These are phyloP conservation scores for Phaeosphaeriaceae sp. DNA, from an alignment of 2,329 filamentous ascomycete species.

Conservation along the genomic window DNA sequence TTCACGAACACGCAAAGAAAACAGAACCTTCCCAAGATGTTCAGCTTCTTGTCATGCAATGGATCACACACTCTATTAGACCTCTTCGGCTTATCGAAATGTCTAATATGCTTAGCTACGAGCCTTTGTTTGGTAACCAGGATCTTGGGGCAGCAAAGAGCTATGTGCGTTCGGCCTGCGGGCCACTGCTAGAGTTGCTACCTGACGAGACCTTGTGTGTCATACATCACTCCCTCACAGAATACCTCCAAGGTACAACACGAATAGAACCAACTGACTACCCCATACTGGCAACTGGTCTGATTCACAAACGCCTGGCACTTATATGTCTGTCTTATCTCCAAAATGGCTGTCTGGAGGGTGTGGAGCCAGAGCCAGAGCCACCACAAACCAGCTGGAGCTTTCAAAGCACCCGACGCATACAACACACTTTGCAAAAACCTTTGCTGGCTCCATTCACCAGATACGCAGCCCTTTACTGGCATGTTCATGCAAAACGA, in stretches of 20 bases:
- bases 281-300: constrained; percentile 8
- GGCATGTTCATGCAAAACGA: constrained; percentile 15
- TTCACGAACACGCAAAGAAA: constrained; percentile 45
- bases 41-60: constrained; percentile 50
- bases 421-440: background rate
- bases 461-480: constrained; percentile 12
- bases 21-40: constrained; percentile 39
- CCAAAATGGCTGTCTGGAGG: constrained; percentile 14
- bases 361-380: background rate
- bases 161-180: constrained; percentile 47
- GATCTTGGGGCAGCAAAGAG: constrained; percentile 37
- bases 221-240: constrained; percentile 58
- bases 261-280: constrained; percentile 6
- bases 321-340: constrained; percentile 19
- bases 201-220: constrained; percentile 55
- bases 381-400: background rate
- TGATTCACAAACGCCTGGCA: constrained; percentile 18
- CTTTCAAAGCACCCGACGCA: background rate
- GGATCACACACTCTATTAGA: constrained; percentile 51
- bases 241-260: constrained; percentile 45
- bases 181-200: constrained; percentile 53
- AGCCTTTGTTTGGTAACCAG: constrained; percentile 7
- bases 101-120: constrained; percentile 33
- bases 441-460: constrained; percentile 17
- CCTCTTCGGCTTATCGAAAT: constrained; percentile 55